Evolutionary conservation across 352 stramenopile genomes (phyloP).

Genomic region (Pythium brassicae): DNA sequence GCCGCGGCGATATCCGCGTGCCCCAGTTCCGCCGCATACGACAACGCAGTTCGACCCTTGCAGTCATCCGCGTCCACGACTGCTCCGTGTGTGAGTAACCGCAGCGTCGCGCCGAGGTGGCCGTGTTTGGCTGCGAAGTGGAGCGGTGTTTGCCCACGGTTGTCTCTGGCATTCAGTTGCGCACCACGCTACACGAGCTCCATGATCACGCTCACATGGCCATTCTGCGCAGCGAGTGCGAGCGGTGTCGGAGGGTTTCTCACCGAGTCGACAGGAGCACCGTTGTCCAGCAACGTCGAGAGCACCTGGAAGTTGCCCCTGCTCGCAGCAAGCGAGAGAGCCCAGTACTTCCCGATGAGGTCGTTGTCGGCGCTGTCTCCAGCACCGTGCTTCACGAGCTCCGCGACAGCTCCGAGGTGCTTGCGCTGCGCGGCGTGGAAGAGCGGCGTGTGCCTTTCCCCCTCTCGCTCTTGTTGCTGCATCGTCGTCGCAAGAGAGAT

Average conservation of each 20-base stretch:
- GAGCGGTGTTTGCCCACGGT: neutral
- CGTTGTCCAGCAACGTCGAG: slow-evolving; percentile 2
- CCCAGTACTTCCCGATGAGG: neutral
- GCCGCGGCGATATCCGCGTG: neutral
- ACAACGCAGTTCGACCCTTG: neutral
- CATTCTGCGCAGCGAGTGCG: neutral
- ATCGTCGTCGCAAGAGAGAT: too few species aligned
- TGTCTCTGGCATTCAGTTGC: neutral
- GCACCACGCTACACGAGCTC: neutral
- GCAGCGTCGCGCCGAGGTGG: neutral
- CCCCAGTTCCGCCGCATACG: neutral
- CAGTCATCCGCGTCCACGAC: neutral
- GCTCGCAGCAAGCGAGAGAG: neutral
- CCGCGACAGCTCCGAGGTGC: neutral
- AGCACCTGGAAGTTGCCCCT: neutral
- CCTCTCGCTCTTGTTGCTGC: neutral
- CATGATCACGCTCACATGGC: neutral
- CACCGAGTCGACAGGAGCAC: neutral
- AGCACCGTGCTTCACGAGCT: neutral
- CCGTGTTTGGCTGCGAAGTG: neutral
- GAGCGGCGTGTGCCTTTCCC: neutral
- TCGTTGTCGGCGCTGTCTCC: neutral
- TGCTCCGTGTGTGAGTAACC: neutral
- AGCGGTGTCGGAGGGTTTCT: slow-evolving; percentile 5
- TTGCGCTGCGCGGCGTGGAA: neutral